Percentiles rank a stretch among this genome's conserved stretches.
These are phyloP conservation scores for Arctium minus DNA, from an alignment of 129 eudicot genomes.

Conservation along the genomic window DNA sequence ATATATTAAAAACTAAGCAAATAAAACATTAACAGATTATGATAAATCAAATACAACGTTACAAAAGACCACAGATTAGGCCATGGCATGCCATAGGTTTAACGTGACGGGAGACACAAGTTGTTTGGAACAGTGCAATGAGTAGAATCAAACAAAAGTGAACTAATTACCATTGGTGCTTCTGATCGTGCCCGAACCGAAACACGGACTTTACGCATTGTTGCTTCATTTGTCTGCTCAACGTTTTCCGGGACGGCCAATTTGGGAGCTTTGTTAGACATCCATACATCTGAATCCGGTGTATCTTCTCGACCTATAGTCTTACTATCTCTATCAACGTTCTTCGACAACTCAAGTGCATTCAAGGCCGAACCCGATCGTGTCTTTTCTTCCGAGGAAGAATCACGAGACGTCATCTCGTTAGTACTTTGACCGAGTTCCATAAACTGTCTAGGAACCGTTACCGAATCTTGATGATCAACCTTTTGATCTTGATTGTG, in stretches of 20 bases:
- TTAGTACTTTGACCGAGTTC: constrained; percentile 36
- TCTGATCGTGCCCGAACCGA: constrained; percentile 88
- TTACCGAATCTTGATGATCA: constrained; percentile 15
- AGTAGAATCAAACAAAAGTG: not conserved
- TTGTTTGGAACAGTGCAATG: not conserved
- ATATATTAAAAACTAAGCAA: no score
- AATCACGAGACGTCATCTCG: constrained; percentile 13
- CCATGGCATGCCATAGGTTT: no score
- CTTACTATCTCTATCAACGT: constrained; percentile 30
- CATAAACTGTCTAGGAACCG: constrained; percentile 54
- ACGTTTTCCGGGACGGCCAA: constrained; percentile 20
- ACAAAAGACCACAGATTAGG: no score
- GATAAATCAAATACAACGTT: no score
- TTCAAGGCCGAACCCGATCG: constrained; percentile 40
- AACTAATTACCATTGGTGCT: constrained; percentile 66
- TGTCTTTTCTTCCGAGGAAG: constrained; percentile 68
- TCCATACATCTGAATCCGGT: constrained; percentile 58
- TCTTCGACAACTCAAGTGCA: constrained; percentile 11
- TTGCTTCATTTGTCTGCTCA: constrained; percentile 55
- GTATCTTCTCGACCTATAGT: constrained; percentile 45
- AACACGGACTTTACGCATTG: constrained; percentile 93
- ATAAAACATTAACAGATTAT: no score
- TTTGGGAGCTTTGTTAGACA: constrained; percentile 54
- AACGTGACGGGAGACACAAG: no score
- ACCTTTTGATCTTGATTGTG: constrained; percentile 27